Evolutionary conservation across 1,284 basidiomycete genomes (phyloP), one percentile per base, ranked within the genome.

Genomic region (Inonotus obliquus): DNA sequence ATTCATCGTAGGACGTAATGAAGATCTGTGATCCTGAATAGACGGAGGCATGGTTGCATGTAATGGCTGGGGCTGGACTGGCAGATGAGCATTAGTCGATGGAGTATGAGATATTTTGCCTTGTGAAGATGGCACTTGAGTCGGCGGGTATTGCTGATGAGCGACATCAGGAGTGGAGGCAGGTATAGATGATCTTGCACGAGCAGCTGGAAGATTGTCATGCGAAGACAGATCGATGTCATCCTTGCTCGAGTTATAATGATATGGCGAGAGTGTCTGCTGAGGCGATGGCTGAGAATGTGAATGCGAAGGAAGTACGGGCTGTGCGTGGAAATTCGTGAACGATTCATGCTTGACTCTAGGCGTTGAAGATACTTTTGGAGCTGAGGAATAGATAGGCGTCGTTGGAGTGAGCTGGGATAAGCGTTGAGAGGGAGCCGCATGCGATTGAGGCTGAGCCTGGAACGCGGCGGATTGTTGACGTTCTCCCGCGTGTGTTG

Each of bases 331-430:
- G 45, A 47, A 32, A 21, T n/a, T 55, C 29, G 51, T 53, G 41
- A 47, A 17, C 19, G 55, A 51, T 52, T 53, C 56, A 41, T 57
- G 52, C 55, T 56, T 45, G 17, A 56, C 55, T 62, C 61, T 62
- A 62, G 61, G 53, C 21, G 61, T 27, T 29, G 55, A 47, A 32
- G 56, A 45, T 37, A n/a, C 39, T 32, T 62, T 62, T 52, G 41
- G 56, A 37, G 44, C 23, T 58, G 61, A 53, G 45, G 61, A 54
- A 54, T 57, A 57, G 45, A 61, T 61, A 57, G 60, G 38, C 14
- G 58, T 25, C 14, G 52, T 52, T 21, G 39, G 41, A 9, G 60
- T 48, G 35, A 44, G n/a, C 19, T 29, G 60, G 19, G 35, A 29
- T 29, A 27, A 21, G 51, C 23, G 39, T 41, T 49, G 27, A 17